Conservation (phyloP, 352 stramenopile species). For the Globisporangium paroecandrum region DNA sequence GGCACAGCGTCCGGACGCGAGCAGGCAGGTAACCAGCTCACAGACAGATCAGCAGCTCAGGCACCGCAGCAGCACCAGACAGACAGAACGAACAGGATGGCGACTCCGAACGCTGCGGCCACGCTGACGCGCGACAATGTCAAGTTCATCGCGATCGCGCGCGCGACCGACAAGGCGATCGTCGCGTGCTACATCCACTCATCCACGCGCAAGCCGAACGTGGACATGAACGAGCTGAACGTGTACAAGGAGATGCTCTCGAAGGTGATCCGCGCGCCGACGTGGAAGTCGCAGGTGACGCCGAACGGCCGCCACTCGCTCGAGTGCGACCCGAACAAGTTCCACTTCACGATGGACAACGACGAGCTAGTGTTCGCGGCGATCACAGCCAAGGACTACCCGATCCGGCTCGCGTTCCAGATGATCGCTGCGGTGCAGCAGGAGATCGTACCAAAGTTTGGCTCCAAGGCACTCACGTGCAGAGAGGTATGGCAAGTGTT, state of each 20-base stretch:
- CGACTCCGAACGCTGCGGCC: constrained; percentile 21
- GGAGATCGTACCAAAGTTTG: constrained; percentile 74
- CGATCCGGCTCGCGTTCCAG: constrained; percentile 79
- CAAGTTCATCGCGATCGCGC: constrained; percentile 82
- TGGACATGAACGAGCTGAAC: constrained; percentile 52
- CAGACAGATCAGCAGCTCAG: constrained; percentile 4
- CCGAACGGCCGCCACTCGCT: constrained; percentile 85
- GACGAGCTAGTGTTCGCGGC: constrained; percentile 81
- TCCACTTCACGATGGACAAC: constrained; percentile 89
- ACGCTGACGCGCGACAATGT: constrained; percentile 75
- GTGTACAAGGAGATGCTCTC: constrained; percentile 78
- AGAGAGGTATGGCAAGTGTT: constrained; percentile 46
- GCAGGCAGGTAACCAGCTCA: not conserved
- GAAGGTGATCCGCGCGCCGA: constrained; percentile 80
- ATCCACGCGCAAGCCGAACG: constrained; percentile 38
- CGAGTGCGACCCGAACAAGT: constrained; percentile 86
- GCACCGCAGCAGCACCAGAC: constrained; percentile 5
- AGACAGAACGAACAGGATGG: constrained; percentile 12
- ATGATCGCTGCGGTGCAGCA: constrained; percentile 76
- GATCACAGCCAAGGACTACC: constrained; percentile 80
- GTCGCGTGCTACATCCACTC: constrained; percentile 76
- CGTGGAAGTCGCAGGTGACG: constrained; percentile 83
- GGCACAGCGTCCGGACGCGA: not conserved
- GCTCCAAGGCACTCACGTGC: constrained; percentile 68
- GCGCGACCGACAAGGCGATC: constrained; percentile 77